Conservation (phyloP, 1,284 basidiomycete genomes). For the Prillingera fragicola region DNA sequence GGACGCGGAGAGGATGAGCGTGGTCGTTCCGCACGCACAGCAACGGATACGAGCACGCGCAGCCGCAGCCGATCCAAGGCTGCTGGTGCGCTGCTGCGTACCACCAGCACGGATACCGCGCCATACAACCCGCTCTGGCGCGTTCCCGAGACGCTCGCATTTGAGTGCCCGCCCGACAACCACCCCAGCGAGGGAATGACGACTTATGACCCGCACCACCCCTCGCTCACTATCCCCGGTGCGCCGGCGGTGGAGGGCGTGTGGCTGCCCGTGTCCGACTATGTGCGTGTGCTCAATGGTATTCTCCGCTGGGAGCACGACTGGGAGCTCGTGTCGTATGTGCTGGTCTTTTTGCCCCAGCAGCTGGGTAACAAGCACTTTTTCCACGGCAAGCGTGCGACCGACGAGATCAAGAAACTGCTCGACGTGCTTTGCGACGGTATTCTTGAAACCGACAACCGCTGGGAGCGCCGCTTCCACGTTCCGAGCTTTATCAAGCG, state of each 20-base stretch:
- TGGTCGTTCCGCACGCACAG: constrained; percentile 24
- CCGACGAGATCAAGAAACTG: constrained; percentile 60
- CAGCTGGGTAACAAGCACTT: constrained; percentile 95
- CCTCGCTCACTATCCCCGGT: constrained; percentile 49
- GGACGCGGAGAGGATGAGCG: constrained; percentile 27
- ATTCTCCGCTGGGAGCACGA: constrained; percentile 72
- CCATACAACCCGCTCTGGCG: constrained; percentile 63
- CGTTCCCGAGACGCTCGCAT: constrained; percentile 67
- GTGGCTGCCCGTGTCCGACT: constrained; percentile 73
- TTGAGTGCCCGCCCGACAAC: constrained; percentile 61
- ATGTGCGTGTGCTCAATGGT: constrained; percentile 62
- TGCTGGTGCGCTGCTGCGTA: constrained; percentile 17
- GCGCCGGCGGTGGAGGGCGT: constrained; percentile 50
- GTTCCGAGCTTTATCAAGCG: constrained; percentile 54
- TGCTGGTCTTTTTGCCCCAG: constrained; percentile 82
- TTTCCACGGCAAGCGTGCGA: constrained; percentile 82
- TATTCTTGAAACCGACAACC: constrained; percentile 24
- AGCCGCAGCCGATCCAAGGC: constrained; percentile 68
- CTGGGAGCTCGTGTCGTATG: constrained; percentile 92
- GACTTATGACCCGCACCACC: constrained; percentile 61
- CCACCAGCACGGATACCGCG: constrained; percentile 35
- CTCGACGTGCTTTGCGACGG: constrained; percentile 62
- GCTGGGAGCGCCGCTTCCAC: constrained; percentile 46
- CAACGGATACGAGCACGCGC: constrained; percentile 18
- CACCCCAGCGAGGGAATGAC: constrained; percentile 66